Conservation (phyloP, 1,284 basidiomycete species). For the Moniliophthora roreri region DNA sequence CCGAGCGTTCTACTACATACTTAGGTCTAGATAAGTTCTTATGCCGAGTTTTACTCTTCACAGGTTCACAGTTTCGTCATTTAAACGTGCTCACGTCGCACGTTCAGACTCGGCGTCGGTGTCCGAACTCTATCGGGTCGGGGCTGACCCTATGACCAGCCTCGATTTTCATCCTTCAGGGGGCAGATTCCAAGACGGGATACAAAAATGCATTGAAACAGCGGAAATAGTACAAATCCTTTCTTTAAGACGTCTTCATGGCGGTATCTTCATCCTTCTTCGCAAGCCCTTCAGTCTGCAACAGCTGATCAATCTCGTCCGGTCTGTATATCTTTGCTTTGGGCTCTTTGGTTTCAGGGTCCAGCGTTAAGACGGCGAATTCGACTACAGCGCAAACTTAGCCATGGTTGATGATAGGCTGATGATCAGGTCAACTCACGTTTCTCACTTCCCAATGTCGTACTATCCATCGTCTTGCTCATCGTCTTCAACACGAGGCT, state of each 20-base stretch:
- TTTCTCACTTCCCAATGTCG: conserved; percentile 93
- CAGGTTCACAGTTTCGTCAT: too few species aligned
- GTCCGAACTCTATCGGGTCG: too few species aligned
- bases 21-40: too few species aligned
- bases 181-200: too few species aligned
- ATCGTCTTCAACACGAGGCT: conserved; percentile 90
- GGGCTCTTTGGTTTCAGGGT: conserved; percentile 76
- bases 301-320: conserved; percentile 85
- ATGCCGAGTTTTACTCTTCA: too few species aligned
- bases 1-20: too few species aligned
- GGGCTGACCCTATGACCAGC: too few species aligned
- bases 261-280: conserved; percentile 83
- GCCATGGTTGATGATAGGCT: conserved; percentile 4
- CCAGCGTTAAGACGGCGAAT: conserved; percentile 90
- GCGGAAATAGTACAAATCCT: conserved; percentile 9
- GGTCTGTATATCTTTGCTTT: conserved; percentile 93
- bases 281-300: conserved; percentile 82
- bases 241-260: conserved; percentile 46
- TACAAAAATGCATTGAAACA: background rate
- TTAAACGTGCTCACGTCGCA: too few species aligned
- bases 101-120: too few species aligned
- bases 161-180: too few species aligned
- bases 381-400: conserved; percentile 66
- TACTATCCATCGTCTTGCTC: conserved; percentile 99
- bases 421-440: conserved; percentile 50